Base-by-base conservation (phyloP, 768 basidiomycete species). In the Lentinula edodes region DNA sequence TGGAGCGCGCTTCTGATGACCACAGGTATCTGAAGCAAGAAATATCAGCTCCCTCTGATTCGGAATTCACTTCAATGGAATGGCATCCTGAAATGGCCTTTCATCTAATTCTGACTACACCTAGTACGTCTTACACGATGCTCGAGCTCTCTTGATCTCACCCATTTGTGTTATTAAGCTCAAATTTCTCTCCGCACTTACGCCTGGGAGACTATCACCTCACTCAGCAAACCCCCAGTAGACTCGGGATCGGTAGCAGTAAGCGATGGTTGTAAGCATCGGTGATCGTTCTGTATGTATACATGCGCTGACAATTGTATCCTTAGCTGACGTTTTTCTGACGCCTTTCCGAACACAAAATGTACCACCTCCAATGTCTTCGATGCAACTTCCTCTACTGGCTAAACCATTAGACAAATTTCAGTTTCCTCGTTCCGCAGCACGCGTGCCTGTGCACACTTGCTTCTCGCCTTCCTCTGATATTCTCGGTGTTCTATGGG, bases 331-430 rank as follows among this genome's bases (percentile, higher is more conserved):
- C 20, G 75, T 93, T 60, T 83, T 95, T 3, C 76, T 99, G 43
- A 99, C 96, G 2, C 91, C 97, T 15, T 98, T 98, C 81, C 84
- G 95, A 43, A 83, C 85, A 0, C 92, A 96, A 74, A 98, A 97
- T 69, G 83, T 96, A 5, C 97, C 96, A n/a, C 97, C 97, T n/a
- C 97, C 97, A 0, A 95, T 97, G 93, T 91, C 88, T 1, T 88
- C 93, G 1, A 78, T 34, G 62, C 73, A 79, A 63, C 75, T 83
- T 10, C 39, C 69, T 13, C n/a, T 59, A 0, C 61, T 78, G 15
- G 61, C 63, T 13, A 67, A 23, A 6, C 46, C 46, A 45, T n/a
- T 72, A 9, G 65, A 46, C 5, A 69, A 13, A 50, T 66, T 12
- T 63, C 71, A 39, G 16, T 58, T 50, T 41, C 68, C 10, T 18